phyloP scores from a whole-genome alignment of 306 rosid genomes.

The Styphnolobium japonicum region DNA sequence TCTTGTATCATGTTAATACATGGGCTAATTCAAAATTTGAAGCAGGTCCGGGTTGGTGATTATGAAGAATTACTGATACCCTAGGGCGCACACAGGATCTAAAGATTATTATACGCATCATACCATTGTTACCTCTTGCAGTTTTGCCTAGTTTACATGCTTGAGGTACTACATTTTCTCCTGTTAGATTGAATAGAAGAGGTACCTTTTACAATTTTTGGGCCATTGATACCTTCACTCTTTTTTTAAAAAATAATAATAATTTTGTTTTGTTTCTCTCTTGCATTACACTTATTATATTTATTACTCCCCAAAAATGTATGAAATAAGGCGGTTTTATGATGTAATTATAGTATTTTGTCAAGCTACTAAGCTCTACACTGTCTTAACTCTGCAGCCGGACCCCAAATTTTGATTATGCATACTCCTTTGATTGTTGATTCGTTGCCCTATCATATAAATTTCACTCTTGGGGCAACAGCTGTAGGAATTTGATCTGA shows the following conservation, averaged over 20 bases:
- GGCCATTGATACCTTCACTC: conserved; percentile 16
- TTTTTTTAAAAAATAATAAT: too few species aligned
- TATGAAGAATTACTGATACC: conserved; percentile 70
- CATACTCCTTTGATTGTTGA: not conserved
- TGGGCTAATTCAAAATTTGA: conserved; percentile 26
- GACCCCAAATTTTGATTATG: not conserved
- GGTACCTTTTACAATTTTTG: conserved; percentile 29
- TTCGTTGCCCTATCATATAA: conserved; percentile 11
- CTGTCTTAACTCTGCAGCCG: not conserved
- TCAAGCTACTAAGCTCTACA: not conserved
- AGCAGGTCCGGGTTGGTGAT: conserved; percentile 73
- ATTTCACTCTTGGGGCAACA: not conserved
- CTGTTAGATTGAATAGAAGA: conserved; percentile 19
- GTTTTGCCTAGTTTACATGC: conserved; percentile 42
- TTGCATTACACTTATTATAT: too few species aligned
- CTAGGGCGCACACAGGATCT: conserved; percentile 56
- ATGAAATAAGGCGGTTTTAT: conserved; percentile 28
- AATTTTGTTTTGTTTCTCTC: not conserved
- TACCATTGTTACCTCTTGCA: conserved; percentile 39
- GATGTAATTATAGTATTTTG: not conserved
- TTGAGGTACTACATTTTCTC: conserved; percentile 30
- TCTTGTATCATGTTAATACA: conserved; percentile 1
- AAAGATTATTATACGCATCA: conserved; percentile 25
- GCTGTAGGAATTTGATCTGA: not conserved
- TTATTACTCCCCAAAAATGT: conserved; percentile 12